Base-by-base conservation (phyloP, 2,329 filamentous ascomycete genomes). In the Purpureocillium takamizusanense region DNA sequence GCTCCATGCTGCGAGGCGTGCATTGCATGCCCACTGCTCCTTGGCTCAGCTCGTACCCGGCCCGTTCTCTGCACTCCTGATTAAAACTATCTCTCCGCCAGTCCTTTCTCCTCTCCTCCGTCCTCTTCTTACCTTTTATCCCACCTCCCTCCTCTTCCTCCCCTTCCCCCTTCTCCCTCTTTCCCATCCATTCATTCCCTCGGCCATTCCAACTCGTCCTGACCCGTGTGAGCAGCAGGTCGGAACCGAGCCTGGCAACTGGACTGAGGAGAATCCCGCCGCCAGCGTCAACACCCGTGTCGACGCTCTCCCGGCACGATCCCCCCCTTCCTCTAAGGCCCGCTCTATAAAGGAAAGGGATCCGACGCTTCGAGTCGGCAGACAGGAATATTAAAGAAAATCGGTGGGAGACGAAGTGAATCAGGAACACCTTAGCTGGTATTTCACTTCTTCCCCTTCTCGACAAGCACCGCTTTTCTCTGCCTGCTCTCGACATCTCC, bases 101-200 rank as follows among this genome's bases (percentile, higher is more conserved):
- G 66, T 73, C 70, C 69, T 68, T 70, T 67, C 67, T 65, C 65
- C 59, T 66, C 63, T 66, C 60, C 62, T 66, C 61, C 60, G 63
- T 70, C 65, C 65, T 71, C 62, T 63, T 72, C 68, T 65, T 66
- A 68, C 68, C 58, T 67, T 69, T 65, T 45, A 46, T 49, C 40
- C 36, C 42, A 41, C 44, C 41, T 41, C 56, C 51, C 29, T 30
- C 56, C 56, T 59, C 52, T 46, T 55, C 49, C 48, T 56, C 52
- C 50, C 50, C 35, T 46, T 53, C 51, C 51, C 59, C 64, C 64
- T 59, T 55, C 53, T 57, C 57, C 48, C 54, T 55, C 46, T 50
- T 51, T 45, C 56, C 61, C 48, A 63, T 67, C 67, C 67, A 72
- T 67, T 72, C 69, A 65, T 74, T 74, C 65, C 62, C 65, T 69